Percentiles rank a stretch among this genome's conserved stretches.
These are phyloP conservation scores for Streptanthus diversifolius DNA, from an alignment of 345 rosid genomes.

Conservation along the genomic window DNA sequence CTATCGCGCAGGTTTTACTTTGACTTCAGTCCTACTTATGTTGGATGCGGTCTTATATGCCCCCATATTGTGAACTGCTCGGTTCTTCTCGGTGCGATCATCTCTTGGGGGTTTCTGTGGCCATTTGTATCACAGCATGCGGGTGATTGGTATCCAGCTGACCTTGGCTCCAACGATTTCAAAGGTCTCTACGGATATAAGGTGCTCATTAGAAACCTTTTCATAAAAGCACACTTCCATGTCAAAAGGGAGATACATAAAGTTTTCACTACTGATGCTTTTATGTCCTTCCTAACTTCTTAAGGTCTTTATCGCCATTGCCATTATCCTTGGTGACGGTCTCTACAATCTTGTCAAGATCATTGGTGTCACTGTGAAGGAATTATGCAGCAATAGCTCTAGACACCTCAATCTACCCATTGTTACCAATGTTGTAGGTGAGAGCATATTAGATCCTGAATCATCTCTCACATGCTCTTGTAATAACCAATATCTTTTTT, in stretches of 20 bases:
- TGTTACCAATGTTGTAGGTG: slow-evolving; percentile 53
- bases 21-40: slow-evolving; percentile 89
- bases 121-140: slow-evolving; percentile 69
- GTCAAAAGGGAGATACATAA: background rate
- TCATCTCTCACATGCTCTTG: background rate
- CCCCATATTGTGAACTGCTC: slow-evolving; percentile 93
- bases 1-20: slow-evolving; percentile 67
- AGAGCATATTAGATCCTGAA: slow-evolving; percentile 17
- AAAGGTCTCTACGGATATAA: slow-evolving; percentile 94
- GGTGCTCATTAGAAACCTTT: slow-evolving; percentile 35
- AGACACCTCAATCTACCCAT: slow-evolving; percentile 48
- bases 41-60: slow-evolving; percentile 97
- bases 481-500: background rate
- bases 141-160: slow-evolving; percentile 89
- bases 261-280: background rate
- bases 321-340: slow-evolving; percentile 91
- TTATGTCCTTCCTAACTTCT: slow-evolving; percentile 13
- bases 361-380: slow-evolving; percentile 55
- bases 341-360: slow-evolving; percentile 86
- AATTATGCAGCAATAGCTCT: slow-evolving; percentile 53
- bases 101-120: slow-evolving; percentile 94
- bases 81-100: slow-evolving; percentile 81
- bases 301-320: slow-evolving; percentile 83
- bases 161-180: slow-evolving; percentile 70
- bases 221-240: background rate